Conservation (phyloP, 805 yeast species). For the Vanderwaltozyma polyspora region DNA sequence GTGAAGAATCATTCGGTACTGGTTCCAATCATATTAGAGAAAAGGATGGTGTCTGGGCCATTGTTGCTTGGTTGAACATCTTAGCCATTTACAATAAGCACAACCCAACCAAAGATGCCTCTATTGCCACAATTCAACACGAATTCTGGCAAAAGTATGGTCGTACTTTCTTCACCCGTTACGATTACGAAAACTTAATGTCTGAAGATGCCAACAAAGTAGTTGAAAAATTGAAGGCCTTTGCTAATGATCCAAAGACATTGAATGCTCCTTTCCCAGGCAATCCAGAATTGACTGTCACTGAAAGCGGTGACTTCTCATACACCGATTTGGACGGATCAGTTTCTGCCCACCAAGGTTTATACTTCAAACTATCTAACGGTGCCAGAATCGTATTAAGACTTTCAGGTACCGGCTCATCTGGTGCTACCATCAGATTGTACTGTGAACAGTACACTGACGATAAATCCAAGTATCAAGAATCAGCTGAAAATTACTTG, state of each 20-base stretch:
- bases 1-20: slow-evolving; percentile 97
- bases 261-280: slow-evolving; percentile 42
- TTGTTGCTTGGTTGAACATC: slow-evolving; percentile 93
- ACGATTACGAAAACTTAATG: slow-evolving; percentile 80
- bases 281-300: slow-evolving; percentile 39
- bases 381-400: slow-evolving; percentile 85
- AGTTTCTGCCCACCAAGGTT: slow-evolving; percentile 79
- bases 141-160: slow-evolving; percentile 90
- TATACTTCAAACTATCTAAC: slow-evolving; percentile 66
- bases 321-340: slow-evolving; percentile 95
- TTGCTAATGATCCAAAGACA: slow-evolving; percentile 30
- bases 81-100: slow-evolving; percentile 68
- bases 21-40: slow-evolving; percentile 97
- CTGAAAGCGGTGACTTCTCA: slow-evolving; percentile 78
- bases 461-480: slow-evolving; percentile 40
- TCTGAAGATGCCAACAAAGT: slow-evolving; percentile 64
- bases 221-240: slow-evolving; percentile 39
- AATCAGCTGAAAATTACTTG: slow-evolving; percentile 59
- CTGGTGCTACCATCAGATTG: slow-evolving; percentile 93
- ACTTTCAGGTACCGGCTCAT: slow-evolving; percentile 93
- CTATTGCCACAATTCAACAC: slow-evolving; percentile 70
- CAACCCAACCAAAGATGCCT: slow-evolving; percentile 46
- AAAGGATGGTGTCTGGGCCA: slow-evolving; percentile 97
- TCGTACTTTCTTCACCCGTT: slow-evolving; percentile 91
- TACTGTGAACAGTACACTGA: slow-evolving; percentile 76